These are phyloP conservation scores for Trichoderma citrinoviride DNA, from an alignment of 2,329 filamentous ascomycete genomes.

Conservation along the genomic window DNA sequence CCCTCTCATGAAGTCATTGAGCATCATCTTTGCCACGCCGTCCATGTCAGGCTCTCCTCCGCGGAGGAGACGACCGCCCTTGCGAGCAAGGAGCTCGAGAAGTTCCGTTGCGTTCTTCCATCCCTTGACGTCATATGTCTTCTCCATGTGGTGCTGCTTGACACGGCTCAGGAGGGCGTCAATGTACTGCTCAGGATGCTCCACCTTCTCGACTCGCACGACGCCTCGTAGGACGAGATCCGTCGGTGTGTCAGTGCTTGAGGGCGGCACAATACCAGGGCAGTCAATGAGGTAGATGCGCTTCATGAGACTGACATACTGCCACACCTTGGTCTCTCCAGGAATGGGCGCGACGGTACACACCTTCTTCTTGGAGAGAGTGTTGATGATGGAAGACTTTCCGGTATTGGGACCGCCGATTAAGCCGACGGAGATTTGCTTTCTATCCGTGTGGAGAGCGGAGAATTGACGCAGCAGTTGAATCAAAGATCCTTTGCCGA, in stretches of 20 bases:
- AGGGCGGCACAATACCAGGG: slow-evolving; percentile 92
- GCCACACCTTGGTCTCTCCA: slow-evolving; percentile 97
- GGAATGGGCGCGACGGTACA: slow-evolving; percentile 92
- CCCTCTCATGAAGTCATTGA: slow-evolving; percentile 93
- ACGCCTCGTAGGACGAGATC: slow-evolving; percentile 89
- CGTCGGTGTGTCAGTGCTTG: slow-evolving; percentile 75
- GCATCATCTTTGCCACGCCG: slow-evolving; percentile 91
- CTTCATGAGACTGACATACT: slow-evolving; percentile 95
- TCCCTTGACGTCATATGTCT: slow-evolving; percentile 84
- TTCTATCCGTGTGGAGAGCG: slow-evolving; percentile 80
- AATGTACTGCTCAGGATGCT: slow-evolving; percentile 95
- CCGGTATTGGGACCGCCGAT: slow-evolving; percentile 81
- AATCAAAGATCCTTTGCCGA: slow-evolving; percentile 93
- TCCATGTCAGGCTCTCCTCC: slow-evolving; percentile 95
- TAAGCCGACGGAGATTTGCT: slow-evolving; percentile 90
- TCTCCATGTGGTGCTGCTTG: slow-evolving; percentile 82
- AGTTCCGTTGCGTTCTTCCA: slow-evolving; percentile 78
- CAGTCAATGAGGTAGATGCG: slow-evolving; percentile 90
- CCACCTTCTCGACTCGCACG: slow-evolving; percentile 91
- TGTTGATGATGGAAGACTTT: slow-evolving; percentile 97
- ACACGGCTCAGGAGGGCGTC: slow-evolving; percentile 75
- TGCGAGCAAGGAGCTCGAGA: slow-evolving; percentile 80
- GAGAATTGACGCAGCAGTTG: slow-evolving; percentile 91
- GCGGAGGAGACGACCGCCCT: slow-evolving; percentile 80
- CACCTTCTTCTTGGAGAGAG: slow-evolving; percentile 88